These are phyloP conservation scores for Microglena sp. DNA, from an alignment of 139 green algal genomes.

Conservation along the genomic window DNA sequence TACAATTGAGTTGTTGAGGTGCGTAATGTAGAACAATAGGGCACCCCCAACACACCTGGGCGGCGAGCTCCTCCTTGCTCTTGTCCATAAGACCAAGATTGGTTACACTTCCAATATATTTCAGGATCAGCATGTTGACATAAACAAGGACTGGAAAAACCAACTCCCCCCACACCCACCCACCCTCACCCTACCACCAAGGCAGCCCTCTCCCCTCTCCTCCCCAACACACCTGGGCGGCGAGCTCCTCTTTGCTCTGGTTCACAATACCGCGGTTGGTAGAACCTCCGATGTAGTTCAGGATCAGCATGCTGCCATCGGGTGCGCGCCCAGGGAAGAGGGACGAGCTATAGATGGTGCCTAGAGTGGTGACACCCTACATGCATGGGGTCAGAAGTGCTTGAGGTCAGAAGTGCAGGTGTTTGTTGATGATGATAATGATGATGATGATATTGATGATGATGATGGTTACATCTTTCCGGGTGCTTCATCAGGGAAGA, in stretches of 20 bases:
- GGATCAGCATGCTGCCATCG: conserved; percentile 62
- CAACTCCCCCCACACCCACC: too few relatives aligned
- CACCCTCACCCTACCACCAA: too few relatives aligned
- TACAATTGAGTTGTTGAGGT: too few relatives aligned
- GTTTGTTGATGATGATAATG: too few relatives aligned
- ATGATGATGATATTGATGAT: too few relatives aligned
- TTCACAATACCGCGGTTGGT: conserved; percentile 79
- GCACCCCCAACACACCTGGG: conserved; percentile 19
- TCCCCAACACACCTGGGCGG: conserved; percentile 18
- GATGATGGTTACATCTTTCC: too few relatives aligned
- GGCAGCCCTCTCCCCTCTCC: too few relatives aligned
- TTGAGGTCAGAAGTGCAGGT: too few relatives aligned
- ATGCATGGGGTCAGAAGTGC: too few relatives aligned
- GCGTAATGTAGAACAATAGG: too few relatives aligned
- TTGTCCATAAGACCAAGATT: conserved; percentile 79
- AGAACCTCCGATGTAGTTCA: conserved; percentile 95
- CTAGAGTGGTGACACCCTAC: conserved; percentile 89
- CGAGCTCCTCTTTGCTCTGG: conserved; percentile 38
- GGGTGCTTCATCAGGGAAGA: conserved; percentile 65
- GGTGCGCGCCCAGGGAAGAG: conserved; percentile 69
- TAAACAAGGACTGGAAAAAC: too few relatives aligned
- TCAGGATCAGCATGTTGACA: conserved; percentile 74
- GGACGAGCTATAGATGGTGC: conserved; percentile 94
- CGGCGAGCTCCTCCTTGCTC: conserved; percentile 30
- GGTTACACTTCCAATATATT: conserved; percentile 91